Evolutionary conservation across 1,139 yeast species (phyloP), one percentile per base, ranked within the genome.

Genomic region (Maudiozyma humilis): DNA sequence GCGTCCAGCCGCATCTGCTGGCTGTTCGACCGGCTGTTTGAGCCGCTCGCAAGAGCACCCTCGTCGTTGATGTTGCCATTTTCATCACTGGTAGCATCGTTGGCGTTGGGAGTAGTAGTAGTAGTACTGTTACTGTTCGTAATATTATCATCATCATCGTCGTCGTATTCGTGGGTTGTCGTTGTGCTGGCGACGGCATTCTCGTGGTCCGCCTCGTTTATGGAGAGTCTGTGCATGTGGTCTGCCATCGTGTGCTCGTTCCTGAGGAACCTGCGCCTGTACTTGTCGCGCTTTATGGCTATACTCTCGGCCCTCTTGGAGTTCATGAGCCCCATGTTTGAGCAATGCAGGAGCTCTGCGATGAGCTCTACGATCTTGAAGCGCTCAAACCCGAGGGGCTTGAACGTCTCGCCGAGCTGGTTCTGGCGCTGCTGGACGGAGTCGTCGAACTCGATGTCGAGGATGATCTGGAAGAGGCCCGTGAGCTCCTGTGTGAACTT

Each of bases 291-390:
- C 56, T 82, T 83, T 39, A 64, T 65, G 2, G 89, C 95, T 36
- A 86, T 79, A 32, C 73, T 78, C 57, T 78, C 94, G 12, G 96
- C 96, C 51, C 78, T 76, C 47, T 79, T 81, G 52, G 89, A 95
- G 60, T 91, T 91, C 52, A 91, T 72, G 38, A 91, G 69, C 0
- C 91, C 93, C 98, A 93, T 93, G 64, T 91, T 91, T 20, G 96
- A 87, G 60, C 99, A 91, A 65, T 91, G 99, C 47, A 91, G 73
- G 42, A 91, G 72, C 63, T 91, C 99, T 0, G 98, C 98, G 50
- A 91, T 79, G 51, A 91, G 72, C 66, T 93, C 98, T 62, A 96
- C 91, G 42, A 91, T 84, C 62, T 89, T 86, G 66, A 93, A 91
- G 53, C 97, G 72, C 67, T 91, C 97, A 65, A 89, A 89, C 0